Conservation (phyloP, 768 basidiomycete genomes). For the Boletus sensibilis region DNA sequence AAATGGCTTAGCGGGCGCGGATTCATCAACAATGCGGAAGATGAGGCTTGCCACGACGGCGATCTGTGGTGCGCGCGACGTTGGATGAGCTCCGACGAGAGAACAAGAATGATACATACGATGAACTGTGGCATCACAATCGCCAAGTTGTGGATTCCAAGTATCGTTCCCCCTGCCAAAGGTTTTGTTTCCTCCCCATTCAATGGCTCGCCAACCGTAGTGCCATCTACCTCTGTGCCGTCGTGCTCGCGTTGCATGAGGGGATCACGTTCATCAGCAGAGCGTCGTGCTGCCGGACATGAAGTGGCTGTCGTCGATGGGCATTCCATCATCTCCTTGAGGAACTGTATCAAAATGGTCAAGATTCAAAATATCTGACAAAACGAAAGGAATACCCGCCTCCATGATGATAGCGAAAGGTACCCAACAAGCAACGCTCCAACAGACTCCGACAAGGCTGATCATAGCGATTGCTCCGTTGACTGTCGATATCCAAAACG, state of each 20-base stretch:
- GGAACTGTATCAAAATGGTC: conserved; percentile 43
- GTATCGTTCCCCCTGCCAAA: conserved; percentile 83
- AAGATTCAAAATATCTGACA: background rate
- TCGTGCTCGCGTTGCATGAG: conserved; percentile 53
- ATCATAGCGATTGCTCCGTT: conserved; percentile 76
- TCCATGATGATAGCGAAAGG: conserved; percentile 99
- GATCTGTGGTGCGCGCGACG: conserved; percentile 48
- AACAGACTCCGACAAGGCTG: conserved; percentile 85
- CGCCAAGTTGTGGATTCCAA: conserved; percentile 93
- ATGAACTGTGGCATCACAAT: conserved; percentile 95
- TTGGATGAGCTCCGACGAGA: background rate
- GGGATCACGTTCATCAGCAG: conserved; percentile 44
- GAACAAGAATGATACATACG: conserved; percentile 46
- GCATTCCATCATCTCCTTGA: conserved; percentile 65
- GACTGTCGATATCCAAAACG: conserved; percentile 84
- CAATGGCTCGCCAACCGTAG: conserved; percentile 31
- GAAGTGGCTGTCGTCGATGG: conserved; percentile 18
- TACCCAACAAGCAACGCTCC: conserved; percentile 98
- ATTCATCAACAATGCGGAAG: conserved; percentile 76
- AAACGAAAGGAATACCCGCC: conserved; percentile 54
- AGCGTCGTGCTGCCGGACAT: conserved; percentile 31
- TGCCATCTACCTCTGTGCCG: conserved; percentile 43
- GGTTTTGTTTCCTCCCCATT: conserved; percentile 38
- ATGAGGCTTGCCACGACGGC: conserved; percentile 84
- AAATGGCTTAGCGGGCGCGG: conserved; percentile 3